These are phyloP conservation scores for Moricandia arvensis DNA, from an alignment of 345 rosid genomes.

Conservation along the genomic window DNA sequence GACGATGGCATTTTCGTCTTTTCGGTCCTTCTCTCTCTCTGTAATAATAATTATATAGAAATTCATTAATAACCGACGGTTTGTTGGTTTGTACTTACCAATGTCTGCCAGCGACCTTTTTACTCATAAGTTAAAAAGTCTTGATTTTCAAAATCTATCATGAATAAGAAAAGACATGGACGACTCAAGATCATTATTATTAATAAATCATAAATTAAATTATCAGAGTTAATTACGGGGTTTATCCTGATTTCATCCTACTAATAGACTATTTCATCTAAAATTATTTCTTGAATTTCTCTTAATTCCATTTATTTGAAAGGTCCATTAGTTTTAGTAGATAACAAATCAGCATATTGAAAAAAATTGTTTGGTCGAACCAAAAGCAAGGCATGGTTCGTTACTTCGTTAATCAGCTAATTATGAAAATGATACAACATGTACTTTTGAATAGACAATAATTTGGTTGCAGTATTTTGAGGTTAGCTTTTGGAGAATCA, in stretches of 20 bases:
- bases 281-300: not conserved
- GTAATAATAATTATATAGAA: not conserved
- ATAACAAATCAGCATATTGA: not conserved
- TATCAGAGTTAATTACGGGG: not conserved
- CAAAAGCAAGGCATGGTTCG: conserved; percentile 4
- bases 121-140: not conserved
- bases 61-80: not conserved
- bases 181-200: not conserved
- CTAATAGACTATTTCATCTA: not conserved
- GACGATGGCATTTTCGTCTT: conserved; percentile 22
- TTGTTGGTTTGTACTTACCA: not conserved
- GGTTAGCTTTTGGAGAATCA: conserved; percentile 12
- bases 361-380: not conserved
- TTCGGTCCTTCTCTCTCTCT: not conserved
- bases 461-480: conserved; percentile 1
- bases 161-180: not conserved
- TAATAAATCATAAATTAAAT: not conserved
- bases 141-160: not conserved
- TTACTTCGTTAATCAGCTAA: not conserved
- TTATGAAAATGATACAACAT: not conserved
- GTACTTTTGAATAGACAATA: not conserved
- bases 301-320: not conserved
- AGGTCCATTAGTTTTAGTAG: not conserved
- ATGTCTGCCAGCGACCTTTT: conserved; percentile 14
- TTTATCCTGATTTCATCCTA: not conserved